phyloP scores from a whole-genome alignment of 768 basidiomycete genomes.

The Amanita rubescens region DNA sequence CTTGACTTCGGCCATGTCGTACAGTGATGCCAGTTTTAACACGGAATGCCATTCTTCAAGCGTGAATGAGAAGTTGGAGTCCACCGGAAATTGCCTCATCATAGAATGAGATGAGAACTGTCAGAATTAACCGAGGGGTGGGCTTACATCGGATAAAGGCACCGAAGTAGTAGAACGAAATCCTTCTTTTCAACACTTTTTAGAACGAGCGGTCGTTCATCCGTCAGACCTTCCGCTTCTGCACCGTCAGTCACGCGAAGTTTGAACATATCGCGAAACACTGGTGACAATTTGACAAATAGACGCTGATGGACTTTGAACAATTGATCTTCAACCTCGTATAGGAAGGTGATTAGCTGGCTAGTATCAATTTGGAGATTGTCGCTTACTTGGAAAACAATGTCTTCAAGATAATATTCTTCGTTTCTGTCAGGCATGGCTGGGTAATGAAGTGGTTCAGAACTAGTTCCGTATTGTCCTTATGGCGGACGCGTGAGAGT shows the following conservation, averaged over 20 bases:
- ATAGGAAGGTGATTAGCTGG: background rate
- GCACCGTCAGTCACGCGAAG: conserved; percentile 16
- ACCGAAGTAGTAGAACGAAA: conserved; percentile 18
- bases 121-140: conserved; percentile 9
- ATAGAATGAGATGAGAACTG: background rate
- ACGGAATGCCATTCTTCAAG: conserved; percentile 29
- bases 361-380: background rate
- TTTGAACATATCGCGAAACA: conserved; percentile 18
- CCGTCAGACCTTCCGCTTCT: conserved; percentile 18
- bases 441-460: too few relatives aligned
- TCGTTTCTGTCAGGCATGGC: background rate
- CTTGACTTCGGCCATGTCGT: conserved; percentile 26
- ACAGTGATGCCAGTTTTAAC: conserved; percentile 31
- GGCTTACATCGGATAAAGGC: conserved; percentile 22
- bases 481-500: too few relatives aligned
- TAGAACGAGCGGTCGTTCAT: conserved; percentile 19
- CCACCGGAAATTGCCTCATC: background rate
- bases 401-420: background rate
- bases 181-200: conserved; percentile 16
- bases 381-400: background rate
- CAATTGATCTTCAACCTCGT: conserved; percentile 22
- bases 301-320: conserved; percentile 21
- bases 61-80: background rate
- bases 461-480: too few relatives aligned
- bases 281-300: conserved; percentile 18